Percentiles rank a stretch among this genome's conserved stretches.
phyloP scores from a whole-genome alignment of 306 rosid species.

The Fagus crenata region DNA sequence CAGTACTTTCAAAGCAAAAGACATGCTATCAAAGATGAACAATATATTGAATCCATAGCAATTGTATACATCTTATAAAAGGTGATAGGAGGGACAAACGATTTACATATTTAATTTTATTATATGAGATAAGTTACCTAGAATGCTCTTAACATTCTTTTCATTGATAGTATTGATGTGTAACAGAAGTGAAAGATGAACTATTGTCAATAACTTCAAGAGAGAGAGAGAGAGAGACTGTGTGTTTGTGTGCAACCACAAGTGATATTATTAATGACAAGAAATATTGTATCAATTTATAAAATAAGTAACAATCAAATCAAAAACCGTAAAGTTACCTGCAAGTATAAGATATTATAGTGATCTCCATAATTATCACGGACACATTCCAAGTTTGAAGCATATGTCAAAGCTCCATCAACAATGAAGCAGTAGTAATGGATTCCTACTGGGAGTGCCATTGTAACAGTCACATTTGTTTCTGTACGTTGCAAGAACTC shows the following conservation, averaged over 20 bases:
- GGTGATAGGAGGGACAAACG: not conserved
- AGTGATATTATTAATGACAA: not conserved
- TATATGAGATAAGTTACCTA: not conserved
- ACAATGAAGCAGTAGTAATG: conserved; percentile 74
- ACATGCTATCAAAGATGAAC: not conserved
- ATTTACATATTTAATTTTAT: not conserved
- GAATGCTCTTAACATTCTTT: not conserved
- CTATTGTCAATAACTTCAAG: too few species aligned
- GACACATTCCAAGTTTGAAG: conserved; percentile 69
- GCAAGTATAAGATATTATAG: conserved; percentile 79
- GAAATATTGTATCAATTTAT: not conserved
- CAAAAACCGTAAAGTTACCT: conserved; percentile 43
- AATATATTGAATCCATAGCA: not conserved
- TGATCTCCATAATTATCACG: conserved; percentile 47
- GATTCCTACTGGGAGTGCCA: conserved; percentile 62
- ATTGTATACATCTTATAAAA: not conserved
- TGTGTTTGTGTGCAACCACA: too few species aligned
- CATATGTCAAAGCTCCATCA: conserved; percentile 66
- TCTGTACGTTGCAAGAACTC: conserved; percentile 55
- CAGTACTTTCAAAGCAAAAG: not conserved
- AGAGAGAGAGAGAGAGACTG: too few species aligned
- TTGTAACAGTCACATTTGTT: conserved; percentile 38
- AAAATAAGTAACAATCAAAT: conserved; percentile 8
- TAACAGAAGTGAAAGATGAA: not conserved
- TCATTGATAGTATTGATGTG: not conserved